Base-by-base conservation (phyloP, 129 eudicot genomes). In the Glebionis coronaria region DNA sequence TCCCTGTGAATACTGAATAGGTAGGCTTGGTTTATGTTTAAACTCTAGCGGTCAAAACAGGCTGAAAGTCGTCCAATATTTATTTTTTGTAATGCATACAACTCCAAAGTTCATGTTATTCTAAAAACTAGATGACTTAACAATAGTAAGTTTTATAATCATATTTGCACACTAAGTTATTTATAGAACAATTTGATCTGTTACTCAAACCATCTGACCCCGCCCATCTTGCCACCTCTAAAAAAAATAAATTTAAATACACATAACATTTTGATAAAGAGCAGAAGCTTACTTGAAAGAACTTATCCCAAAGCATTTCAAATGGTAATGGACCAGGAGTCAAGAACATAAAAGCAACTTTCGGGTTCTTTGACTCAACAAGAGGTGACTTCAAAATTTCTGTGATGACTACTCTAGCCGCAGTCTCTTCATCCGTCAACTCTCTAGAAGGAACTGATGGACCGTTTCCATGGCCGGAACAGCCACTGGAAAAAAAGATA, bases 231-330 rank as follows among this genome's bases (percentile, higher is more conserved):
- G 40, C 69, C 55, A 73, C 61, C 28, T 23, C 4, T 15, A 66
- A 11, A 12, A 12, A 16, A 9, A 44, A 42, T 11, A 52, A 63
- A 31, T 35, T 35, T 29, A 29, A 35, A 35, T 9, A 35, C 42
- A 35, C 42, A 35, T 35, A 9, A 35, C 8, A 35, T 1, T 6
- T 35, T 6, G 10, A 35, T 35, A 6, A 35, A 35, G 10, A 61
- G 18, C 4, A 35, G 78, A 60, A 38, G 54, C 81, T 83, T 69
- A 84, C 89, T 68, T 81, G 81, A 78, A 84, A 84, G 81, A 84
- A 84, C 63, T 81, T 71, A 67, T 84, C 85, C 90, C 90, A 84
- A 6, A 84, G 86, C 63, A 69, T 74, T 81, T 84, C 90, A 67
- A 84, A 84, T 0, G 86, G 90, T 44, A 84, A 79, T n/a, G 76